Conservation (phyloP, 306 rosid genomes). For the Neltuma alba region DNA sequence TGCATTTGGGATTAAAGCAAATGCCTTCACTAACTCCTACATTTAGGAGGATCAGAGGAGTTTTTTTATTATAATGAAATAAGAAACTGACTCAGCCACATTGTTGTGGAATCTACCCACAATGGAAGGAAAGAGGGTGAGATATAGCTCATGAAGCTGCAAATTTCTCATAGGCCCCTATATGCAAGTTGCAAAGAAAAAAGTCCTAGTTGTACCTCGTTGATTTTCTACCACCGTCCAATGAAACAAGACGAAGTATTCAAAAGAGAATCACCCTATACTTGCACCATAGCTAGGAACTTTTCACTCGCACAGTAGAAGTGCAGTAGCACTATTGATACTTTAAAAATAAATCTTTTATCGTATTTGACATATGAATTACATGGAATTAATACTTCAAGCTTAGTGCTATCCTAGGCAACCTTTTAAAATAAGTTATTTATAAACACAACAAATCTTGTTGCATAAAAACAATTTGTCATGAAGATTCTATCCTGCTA, state of each 20-base stretch:
- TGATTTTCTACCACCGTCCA: constrained; percentile 20
- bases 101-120: not conserved
- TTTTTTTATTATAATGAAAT: not conserved
- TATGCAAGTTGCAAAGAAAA: constrained; percentile 43
- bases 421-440: not conserved
- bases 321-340: not conserved
- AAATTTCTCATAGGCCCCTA: constrained; percentile 42
- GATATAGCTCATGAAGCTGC: constrained; percentile 33
- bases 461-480: not conserved
- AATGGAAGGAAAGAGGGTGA: not conserved
- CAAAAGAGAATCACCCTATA: constrained; percentile 49
- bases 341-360: not conserved
- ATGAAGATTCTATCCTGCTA: not conserved
- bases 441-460: not conserved
- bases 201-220: constrained; percentile 21
- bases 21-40: too few relatives aligned
- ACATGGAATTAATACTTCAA: not conserved
- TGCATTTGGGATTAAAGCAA: too few relatives aligned
- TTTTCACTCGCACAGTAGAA: not conserved
- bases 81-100: constrained; percentile 3
- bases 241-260: constrained; percentile 26
- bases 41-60: too few relatives aligned
- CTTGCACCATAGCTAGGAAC: not conserved
- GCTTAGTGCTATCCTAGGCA: not conserved
- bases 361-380: not conserved